Percentiles rank a stretch among this genome's conserved stretches.
These are phyloP conservation scores for Fusarium papillatum DNA, from an alignment of 2,329 filamentous ascomycete genomes.

Conservation along the genomic window DNA sequence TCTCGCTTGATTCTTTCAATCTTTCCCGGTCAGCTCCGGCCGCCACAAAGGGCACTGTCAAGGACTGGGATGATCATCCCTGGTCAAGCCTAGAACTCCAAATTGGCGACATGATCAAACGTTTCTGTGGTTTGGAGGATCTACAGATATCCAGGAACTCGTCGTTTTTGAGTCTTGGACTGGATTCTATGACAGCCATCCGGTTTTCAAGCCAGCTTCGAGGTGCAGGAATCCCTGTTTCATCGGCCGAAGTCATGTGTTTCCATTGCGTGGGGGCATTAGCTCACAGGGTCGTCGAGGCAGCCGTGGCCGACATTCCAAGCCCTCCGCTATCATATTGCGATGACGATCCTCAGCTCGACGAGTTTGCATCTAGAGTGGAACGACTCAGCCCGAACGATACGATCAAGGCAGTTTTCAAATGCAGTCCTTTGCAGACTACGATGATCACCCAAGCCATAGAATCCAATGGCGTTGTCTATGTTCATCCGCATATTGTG, in stretches of 20 bases:
- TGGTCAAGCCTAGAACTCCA: not conserved
- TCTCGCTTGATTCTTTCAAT: slow-evolving; percentile 1
- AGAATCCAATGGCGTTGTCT: not conserved
- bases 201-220: slow-evolving; percentile 2
- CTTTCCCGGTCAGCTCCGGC: not conserved
- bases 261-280: slow-evolving; percentile 4
- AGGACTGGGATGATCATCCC: slow-evolving; percentile 1
- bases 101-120: not conserved
- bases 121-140: not conserved
- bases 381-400: not conserved
- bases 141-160: slow-evolving; percentile 1
- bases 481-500: slow-evolving; percentile 1
- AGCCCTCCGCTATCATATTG: not conserved
- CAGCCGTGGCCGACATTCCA: not conserved
- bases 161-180: slow-evolving; percentile 2
- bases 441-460: slow-evolving; percentile 1
- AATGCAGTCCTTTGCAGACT: not conserved
- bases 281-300: not conserved
- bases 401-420: not conserved
- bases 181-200: slow-evolving; percentile 1
- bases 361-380: not conserved
- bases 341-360: not conserved
- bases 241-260: not conserved
- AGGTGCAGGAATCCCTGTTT: not conserved
- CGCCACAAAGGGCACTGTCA: not conserved